Base-by-base conservation (phyloP, 306 rosid species). In the Prunus mongolica region DNA sequence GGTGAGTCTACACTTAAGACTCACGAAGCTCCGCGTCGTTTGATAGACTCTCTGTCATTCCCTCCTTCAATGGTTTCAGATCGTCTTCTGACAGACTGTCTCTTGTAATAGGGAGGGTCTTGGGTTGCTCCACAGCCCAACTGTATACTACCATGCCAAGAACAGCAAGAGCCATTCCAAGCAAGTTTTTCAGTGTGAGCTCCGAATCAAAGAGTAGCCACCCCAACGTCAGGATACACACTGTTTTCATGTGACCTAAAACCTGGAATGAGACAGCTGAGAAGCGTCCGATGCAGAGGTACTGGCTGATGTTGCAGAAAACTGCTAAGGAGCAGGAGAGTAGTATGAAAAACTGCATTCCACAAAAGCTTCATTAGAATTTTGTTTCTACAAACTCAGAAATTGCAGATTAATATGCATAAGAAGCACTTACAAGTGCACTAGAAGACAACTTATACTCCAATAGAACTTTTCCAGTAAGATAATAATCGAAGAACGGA, bases 201-300 rank as follows among this genome's bases (percentile, higher is more conserved):
- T 81, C 78, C 13, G 84, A 75, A 78, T 86, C 89, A 49, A 86
- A 86, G 55, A 86, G 87, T 30, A 83, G 62, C 89, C 89, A 86
- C 19, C 89, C 89, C 76, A 86, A 64, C 60, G 72, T 68, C 67
- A 86, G 49, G 72, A 86, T 82, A 57, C 84, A 83, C 18, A 83
- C 82, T 12, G 89, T 86, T 72, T 86, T 86, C 87, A 86, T 83
- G 75, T 86, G 89, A 32, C 89, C 89, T 69, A 81, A 57, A 44
- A 86, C 89, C 78, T 86, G 89, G 84, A 83, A 86, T 1, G 89
- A 79, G 45, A 80, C 83, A 0, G 91, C 89, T 25, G 91, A 87
- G 91, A 87, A 87, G 52, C 91, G 83, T 19, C 91, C 89, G 3
- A 85, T 87, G 72, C 91, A 87, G 30, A 87, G 85, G 78, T 87